Evolutionary conservation across 2,329 filamentous ascomycete species (phyloP).

Genomic region (Paramyrothecium sp.): DNA sequence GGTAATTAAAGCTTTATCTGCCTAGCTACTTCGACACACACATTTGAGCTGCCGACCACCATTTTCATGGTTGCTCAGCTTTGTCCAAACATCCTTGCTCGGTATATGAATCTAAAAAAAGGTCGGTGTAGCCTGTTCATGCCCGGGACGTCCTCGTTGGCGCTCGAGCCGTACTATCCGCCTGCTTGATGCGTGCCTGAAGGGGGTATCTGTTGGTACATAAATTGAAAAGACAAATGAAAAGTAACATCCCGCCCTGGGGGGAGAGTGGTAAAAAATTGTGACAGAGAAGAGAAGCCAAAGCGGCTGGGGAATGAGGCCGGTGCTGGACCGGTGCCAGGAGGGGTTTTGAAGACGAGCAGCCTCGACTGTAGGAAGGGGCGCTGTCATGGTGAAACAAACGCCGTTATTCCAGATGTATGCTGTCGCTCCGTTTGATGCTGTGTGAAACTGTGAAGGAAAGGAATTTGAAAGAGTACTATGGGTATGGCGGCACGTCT

Average conservation of each 20-base stretch:
- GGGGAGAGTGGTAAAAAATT: not conserved
- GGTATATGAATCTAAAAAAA: too few relatives aligned
- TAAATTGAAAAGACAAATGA: not conserved
- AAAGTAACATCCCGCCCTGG: not conserved
- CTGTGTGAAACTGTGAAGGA: not conserved
- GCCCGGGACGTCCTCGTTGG: too few relatives aligned
- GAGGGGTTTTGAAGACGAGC: not conserved
- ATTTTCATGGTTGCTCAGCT: too few relatives aligned
- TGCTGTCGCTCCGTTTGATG: not conserved
- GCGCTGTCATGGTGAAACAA: not conserved
- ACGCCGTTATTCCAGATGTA: not conserved
- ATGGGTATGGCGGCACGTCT: too few relatives aligned
- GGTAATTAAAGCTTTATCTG: too few relatives aligned
- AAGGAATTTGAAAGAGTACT: too few relatives aligned
- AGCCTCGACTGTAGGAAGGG: not conserved
- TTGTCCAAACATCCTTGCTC: too few relatives aligned
- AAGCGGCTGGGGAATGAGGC: constrained; percentile 8
- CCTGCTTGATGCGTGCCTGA: not conserved
- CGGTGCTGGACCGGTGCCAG: not conserved
- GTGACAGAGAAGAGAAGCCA: not conserved
- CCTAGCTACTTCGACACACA: too few relatives aligned
- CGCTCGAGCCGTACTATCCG: not conserved
- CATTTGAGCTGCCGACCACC: too few relatives aligned
- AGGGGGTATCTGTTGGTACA: constrained; percentile 3
- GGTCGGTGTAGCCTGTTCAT: too few relatives aligned